Evolutionary conservation across 2,329 filamentous ascomycete species (phyloP), one percentile per base, ranked within the genome.

Genomic region (Alternaria triticimaculans): DNA sequence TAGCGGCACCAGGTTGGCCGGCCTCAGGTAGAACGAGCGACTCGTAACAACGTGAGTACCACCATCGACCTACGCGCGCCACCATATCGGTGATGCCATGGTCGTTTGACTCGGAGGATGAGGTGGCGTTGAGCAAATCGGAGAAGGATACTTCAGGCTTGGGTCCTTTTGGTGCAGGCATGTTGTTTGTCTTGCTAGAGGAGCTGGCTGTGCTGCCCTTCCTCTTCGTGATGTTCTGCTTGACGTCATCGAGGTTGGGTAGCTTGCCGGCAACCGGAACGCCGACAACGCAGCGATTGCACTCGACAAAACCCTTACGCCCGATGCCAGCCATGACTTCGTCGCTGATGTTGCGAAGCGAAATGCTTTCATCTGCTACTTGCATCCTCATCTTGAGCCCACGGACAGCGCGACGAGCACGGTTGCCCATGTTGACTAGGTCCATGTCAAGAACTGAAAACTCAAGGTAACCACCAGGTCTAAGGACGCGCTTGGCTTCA

Each of bases 21-120:
- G 72, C 74, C 60, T 77, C 75, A 7, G 77, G 75, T 5, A 84
- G 71, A 9, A 89, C 84, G 5, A 87, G 85, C 60, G 87, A 88
- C 80, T 97, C 95, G 78, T 97, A 98, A 83, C 95, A 97, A 56
- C 92, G 89, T 10, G 89, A 92, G 80, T 97, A 98, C 96, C 96
- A 99, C 93, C 95, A 98, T 46, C 96, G 87, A 2, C 94, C 95
- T 11, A 98, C 95, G 66, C 90, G 91, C 15, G 94, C 91, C 21
- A 98, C 94, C 86, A 97, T 97, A 75, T 93, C 94, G 14, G 93
- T 93, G 75, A 98, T 97, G 69, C 89, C 90, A 75, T 94, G 92
- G 70, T 97, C 93, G 21, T 91, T 81, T 21, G 76, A 78, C n/a
- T 78, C 77, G 23, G 76, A 78, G 43, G 69, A 72, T 8, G 71